Base-by-base conservation (phyloP, 768 basidiomycete species). In the Pulveroboletus sp. region DNA sequence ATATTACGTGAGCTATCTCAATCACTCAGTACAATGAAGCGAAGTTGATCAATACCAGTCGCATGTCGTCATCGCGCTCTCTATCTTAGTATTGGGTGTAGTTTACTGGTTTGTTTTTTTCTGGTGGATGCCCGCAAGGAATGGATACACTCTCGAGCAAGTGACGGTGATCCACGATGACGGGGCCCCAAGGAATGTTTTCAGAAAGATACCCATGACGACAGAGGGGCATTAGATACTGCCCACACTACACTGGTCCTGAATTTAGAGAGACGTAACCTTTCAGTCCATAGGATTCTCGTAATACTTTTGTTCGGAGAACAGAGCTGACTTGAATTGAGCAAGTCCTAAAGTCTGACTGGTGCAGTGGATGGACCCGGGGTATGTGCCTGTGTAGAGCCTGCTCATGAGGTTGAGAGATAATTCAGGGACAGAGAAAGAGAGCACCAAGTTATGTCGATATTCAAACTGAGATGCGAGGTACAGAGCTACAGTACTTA, bases 21-120 rank as follows among this genome's bases (percentile, higher is more conserved):
- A 7, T 52, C 11, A 10, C 21, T 32, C 11, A 1, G 3, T 17
- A 8, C 37, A 11, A 9, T 12, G 24, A 21, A 5, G n/a, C 12
- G 40, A 14, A 11, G 5, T 6, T 51, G 31, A 52, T 37, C 42
- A 9, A 27, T 14, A 17, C 5, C 32, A 83, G 80, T 69, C 74
- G 3, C 83, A 83, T 49, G 68, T 76, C 8, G 66, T 72, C n/a
- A 69, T 73, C 12, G 75, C 77, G 0, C 66, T 80, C 47, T 59
- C 66, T 0, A 66, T 83, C 0, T 77, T 78, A 5, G 46, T 75
- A 3, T 50, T 81, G 43, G 83, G 82, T 0, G 58, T 76, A 0
- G 57, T 67, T 9, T 85, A 84, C 61, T 85, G 83, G 83, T 76
- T 76, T 49, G 55, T 77, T 7, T 73, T 74, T 70, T 71, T 74